Percentiles rank a stretch among this genome's conserved stretches.
Conservation (phyloP, 768 basidiomycete species). For the Phlebiopsis gigantea region DNA sequence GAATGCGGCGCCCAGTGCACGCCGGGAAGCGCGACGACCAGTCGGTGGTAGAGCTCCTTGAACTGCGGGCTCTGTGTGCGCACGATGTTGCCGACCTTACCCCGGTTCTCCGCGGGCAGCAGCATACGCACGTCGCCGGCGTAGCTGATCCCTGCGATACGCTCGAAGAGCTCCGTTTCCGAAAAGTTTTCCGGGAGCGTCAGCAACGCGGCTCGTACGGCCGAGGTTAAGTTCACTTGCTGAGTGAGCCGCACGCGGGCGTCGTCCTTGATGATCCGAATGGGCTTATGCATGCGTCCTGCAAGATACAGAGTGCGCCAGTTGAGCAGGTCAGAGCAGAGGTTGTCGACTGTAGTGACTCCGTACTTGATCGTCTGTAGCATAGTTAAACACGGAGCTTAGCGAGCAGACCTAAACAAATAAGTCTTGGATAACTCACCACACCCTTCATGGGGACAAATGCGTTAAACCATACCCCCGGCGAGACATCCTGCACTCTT, state of each 20-base stretch:
- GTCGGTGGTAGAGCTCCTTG: conserved; percentile 77
- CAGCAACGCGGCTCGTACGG: conserved; percentile 85
- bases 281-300: conserved; percentile 96
- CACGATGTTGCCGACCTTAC: conserved; percentile 94
- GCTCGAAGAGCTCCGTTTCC: conserved; percentile 77
- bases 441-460: conserved; percentile 80
- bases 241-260: conserved; percentile 88
- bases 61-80: conserved; percentile 77
- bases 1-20: conserved; percentile 62
- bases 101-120: conserved; percentile 89
- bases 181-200: conserved; percentile 79
- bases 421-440: conserved; percentile 42
- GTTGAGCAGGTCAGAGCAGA: conserved; percentile 85
- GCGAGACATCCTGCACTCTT: conserved; percentile 64
- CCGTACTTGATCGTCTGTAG: conserved; percentile 92
- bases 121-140: conserved; percentile 91
- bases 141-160: conserved; percentile 84
- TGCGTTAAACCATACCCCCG: conserved; percentile 96
- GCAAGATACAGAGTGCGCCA: conserved; percentile 94
- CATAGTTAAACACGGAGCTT: neutral
- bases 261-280: conserved; percentile 89
- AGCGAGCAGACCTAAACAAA: neutral
- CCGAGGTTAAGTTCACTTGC: conserved; percentile 90
- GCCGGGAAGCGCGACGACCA: conserved; percentile 69
- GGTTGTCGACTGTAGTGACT: conserved; percentile 83